Evolutionary conservation across 441 rosid genomes (phyloP).

Genomic region (Metrosideros polymorpha): DNA sequence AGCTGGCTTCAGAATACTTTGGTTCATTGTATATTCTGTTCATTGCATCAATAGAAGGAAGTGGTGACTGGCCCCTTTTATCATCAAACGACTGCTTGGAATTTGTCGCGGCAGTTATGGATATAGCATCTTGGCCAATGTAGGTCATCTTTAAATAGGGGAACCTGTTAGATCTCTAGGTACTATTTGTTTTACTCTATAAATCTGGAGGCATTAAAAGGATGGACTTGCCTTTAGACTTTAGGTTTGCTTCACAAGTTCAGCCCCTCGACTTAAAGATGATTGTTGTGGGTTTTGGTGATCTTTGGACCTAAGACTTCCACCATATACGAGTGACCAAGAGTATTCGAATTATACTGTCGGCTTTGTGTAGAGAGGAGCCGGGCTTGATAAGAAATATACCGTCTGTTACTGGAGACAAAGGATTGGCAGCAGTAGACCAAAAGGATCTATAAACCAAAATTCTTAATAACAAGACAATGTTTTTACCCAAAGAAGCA

Average conservation of each 20-base stretch:
- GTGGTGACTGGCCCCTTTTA: background rate
- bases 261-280: background rate
- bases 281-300: background rate
- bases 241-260: background rate
- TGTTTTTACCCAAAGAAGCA: background rate
- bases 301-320: background rate
- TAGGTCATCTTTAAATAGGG: background rate
- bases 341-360: background rate
- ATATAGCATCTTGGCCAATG: background rate
- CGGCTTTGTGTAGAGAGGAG: background rate
- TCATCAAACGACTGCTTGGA: background rate
- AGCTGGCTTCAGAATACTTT: background rate
- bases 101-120: background rate
- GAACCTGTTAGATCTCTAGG: background rate
- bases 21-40: background rate
- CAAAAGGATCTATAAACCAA: background rate
- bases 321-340: background rate
- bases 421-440: background rate
- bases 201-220: background rate
- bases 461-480: background rate
- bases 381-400: background rate
- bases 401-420: background rate
- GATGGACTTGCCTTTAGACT: background rate
- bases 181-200: background rate
- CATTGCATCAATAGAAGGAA: background rate